Base-by-base conservation (phyloP, 2,329 filamentous ascomycete species). In the Colletotrichum musicola region DNA sequence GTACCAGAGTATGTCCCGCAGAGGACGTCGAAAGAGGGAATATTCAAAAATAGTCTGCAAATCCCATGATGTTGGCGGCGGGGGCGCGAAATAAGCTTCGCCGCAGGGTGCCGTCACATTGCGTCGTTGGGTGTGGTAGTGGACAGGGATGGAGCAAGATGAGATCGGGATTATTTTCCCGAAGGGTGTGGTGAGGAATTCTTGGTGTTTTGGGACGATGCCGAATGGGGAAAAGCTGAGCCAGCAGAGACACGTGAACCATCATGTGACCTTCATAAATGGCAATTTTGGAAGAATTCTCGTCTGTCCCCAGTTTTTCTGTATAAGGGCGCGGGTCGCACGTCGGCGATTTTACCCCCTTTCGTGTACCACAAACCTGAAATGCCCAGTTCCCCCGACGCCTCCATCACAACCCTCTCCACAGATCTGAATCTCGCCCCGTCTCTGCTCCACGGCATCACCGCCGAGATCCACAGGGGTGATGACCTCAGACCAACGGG, bases 381-480 rank as follows among this genome's bases (percentile, higher is more conserved):
- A 69, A 61, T 69, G 53, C 44, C 62, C 66, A 65, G 40, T 30
- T 35, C 9, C 50, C 44, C 51, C 49, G 22, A 53, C 22, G 58
- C 58, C 58, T 62, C 22, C 55, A 58, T 68, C 62, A 25, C 61
- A 60, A 38, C 30, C n/a, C 64, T 58, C 62, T 68, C 65, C 65
- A 65, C 65, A 68, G 65, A 68, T 65, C 55, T 65, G 65, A 59
- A 50, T 64, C 55, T 55, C 22, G 65, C 65, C 65, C 65, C 65
- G 62, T 68, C 65, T 68, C 60, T 60, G 42, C 62, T 69, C 66
- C 66, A 61, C 56, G 53, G 44, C 18, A 47, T 68, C 54, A 65
- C 47, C 44, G 49, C 51, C 47, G 18, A 65, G 50, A 47, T 65
- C 62, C 62, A 65, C 56, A 3, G 20, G 47, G 30, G 47, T n/a